Evolutionary conservation across 2,329 filamentous ascomycete genomes (phyloP).

Genomic region (Aspergillus terreus): DNA sequence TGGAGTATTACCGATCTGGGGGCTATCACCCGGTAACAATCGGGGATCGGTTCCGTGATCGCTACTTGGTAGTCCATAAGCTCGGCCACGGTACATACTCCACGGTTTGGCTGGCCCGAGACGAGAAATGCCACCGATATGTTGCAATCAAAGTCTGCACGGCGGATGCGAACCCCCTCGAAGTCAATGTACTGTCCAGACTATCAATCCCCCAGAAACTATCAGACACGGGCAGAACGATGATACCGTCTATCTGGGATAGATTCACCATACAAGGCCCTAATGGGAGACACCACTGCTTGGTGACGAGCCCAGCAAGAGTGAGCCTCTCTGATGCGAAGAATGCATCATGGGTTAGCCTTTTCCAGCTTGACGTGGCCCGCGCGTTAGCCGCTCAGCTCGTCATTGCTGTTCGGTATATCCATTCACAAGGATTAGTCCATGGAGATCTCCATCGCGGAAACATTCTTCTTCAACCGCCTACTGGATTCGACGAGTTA

Average conservation of each 20-base stretch:
- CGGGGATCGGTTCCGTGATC: conserved; percentile 23
- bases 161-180: neutral
- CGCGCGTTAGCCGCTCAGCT: conserved; percentile 20
- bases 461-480: conserved; percentile 22
- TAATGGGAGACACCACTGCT: conserved; percentile 7
- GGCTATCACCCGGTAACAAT: conserved; percentile 29
- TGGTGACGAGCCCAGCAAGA: conserved; percentile 9
- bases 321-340: conserved; percentile 10
- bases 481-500: conserved; percentile 15
- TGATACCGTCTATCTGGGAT: conserved; percentile 9
- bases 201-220: neutral
- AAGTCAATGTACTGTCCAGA: conserved; percentile 1
- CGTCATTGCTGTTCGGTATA: conserved; percentile 17
- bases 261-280: conserved; percentile 10
- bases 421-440: conserved; percentile 24
- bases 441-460: conserved; percentile 25
- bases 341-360: conserved; percentile 6
- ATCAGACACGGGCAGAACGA: conserved; percentile 1
- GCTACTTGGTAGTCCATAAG: conserved; percentile 40
- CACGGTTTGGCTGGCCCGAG: conserved; percentile 27
- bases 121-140: conserved; percentile 18
- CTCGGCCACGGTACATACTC: conserved; percentile 39
- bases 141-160: conserved; percentile 6
- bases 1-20: conserved; percentile 21
- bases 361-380: conserved; percentile 11